Base-by-base conservation (phyloP, 2,329 filamentous ascomycete genomes). In the Trichoderma brevicompactum region DNA sequence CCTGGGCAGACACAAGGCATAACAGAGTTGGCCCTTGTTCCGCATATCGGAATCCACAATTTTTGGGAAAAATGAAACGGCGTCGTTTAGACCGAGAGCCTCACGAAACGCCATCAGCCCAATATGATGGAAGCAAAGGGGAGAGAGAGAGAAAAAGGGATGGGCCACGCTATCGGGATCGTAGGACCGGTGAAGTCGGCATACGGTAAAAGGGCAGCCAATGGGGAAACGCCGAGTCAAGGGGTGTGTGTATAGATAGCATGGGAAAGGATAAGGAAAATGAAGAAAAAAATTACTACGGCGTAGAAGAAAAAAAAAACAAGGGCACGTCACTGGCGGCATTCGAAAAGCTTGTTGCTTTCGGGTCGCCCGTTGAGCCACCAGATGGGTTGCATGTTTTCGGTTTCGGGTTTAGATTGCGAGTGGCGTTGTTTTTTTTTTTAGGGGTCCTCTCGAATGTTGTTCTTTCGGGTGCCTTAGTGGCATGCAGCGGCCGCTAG, bases 351-450 rank as follows among this genome's bases (percentile, higher is more conserved):
- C 1, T 13, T 41, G 58, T 41, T 34, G 23, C 23, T 2, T 28
- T 62, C 48, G 48, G 36, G 23, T 52, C 58, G 58, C 44, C 58
- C 58, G 58, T 58, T 56, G 32, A 40, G 55, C 32, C 52, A 41
- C 34, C 34, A 19, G 32, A 32, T 28, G 28, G 38, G 48, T 43
- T 40, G 59, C 48, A 62, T 52, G 58, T 32, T 50, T 44, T 53
- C 34, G 41, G 55, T 34, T 34, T 53, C 43, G 28, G 49, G n/a
- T 17, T 23, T 58, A 43, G 59, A 36, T 40, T 44, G 49, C 40
- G 32, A 53, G 59, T 63, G 59, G 59, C 59, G 59, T 63, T 63
- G 48, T 54, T 52, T 28, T 43, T 52, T 28, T 43, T 28, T 36
- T 15, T 53, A 43, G 58, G 44, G 43, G 32, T 40, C 19, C 38